Conservation (phyloP, 441 rosid species). For the Euphorbia schlechtendalii region DNA sequence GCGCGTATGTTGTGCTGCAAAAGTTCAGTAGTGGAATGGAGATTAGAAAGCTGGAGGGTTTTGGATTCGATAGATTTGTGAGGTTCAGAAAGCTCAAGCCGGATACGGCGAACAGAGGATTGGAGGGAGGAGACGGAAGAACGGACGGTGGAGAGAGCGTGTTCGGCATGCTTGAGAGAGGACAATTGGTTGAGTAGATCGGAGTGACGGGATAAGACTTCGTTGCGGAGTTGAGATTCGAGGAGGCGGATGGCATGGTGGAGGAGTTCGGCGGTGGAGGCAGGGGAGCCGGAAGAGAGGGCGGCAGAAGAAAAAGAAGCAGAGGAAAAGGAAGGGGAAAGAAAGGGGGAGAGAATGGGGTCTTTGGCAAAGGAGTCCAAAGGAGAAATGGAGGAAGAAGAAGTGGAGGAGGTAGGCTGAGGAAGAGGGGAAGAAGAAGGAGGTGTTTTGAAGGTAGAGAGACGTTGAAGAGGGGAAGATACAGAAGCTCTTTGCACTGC, state of each 20-base stretch:
- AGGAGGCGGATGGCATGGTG: slow-evolving; percentile 89
- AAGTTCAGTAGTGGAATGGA: slow-evolving; percentile 60
- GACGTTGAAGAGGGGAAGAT: slow-evolving; percentile 67
- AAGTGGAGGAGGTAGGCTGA: slow-evolving; percentile 26
- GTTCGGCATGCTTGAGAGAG: slow-evolving; percentile 81
- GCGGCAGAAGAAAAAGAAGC: slow-evolving; percentile 88
- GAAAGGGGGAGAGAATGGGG: slow-evolving; percentile 71
- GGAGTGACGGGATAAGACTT: slow-evolving; percentile 80
- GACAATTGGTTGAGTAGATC: slow-evolving; percentile 82
- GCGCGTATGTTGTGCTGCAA: slow-evolving; percentile 76
- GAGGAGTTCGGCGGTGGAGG: slow-evolving; percentile 93
- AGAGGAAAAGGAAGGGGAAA: slow-evolving; percentile 83
- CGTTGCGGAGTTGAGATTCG: slow-evolving; percentile 81
- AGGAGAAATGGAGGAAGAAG: slow-evolving; percentile 38
- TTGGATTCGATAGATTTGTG: slow-evolving; percentile 50
- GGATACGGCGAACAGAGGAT: slow-evolving; percentile 63
- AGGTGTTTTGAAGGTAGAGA: slow-evolving; percentile 56
- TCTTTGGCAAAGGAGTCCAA: slow-evolving; percentile 64
- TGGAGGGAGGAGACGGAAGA: slow-evolving; percentile 82
- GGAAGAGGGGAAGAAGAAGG: slow-evolving; percentile 23
- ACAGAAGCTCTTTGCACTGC: slow-evolving; percentile 28
- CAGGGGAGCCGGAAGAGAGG: slow-evolving; percentile 93
- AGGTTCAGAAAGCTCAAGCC: slow-evolving; percentile 89
- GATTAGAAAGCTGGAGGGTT: slow-evolving; percentile 61
- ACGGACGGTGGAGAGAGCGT: slow-evolving; percentile 73